Evolutionary conservation across 129 eudicot species (phyloP), one percentile per base, ranked within the genome.

Genomic region (Lonicera japonica): DNA sequence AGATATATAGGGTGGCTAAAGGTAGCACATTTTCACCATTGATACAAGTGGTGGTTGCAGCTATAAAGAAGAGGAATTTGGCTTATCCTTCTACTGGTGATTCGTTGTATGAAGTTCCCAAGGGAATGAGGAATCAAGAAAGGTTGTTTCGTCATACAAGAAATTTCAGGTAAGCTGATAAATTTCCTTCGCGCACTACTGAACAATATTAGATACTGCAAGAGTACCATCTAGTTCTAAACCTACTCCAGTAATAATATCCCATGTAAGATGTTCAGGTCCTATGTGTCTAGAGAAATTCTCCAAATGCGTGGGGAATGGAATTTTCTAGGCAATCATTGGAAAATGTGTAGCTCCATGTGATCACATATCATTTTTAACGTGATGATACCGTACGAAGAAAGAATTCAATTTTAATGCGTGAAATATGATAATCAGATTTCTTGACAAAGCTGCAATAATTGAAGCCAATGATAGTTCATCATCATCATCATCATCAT

Each of bases 31-130:
- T 83, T 7, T 70, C 82, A 1, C 82, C 90, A 2, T 14, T 86
- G 75, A 10, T 78, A 23, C 84, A 83, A 29, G 95, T 80, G 29
- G n/a, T 83, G n/a, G 75, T 87, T n/a, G 91, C 91, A 14, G 85
- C 91, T 0, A 3, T 83, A 11, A 54, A 16, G 14, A 81, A 83
- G 67, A 78, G 88, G 60, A 73, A 74, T 17, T 53, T 83, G 19
- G 69, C 75, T 18, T 50, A 46, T 43, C 86, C 89, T 56, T 56
- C 79, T 0, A 60, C 17, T 45, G 57, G 74, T 15, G 61, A 72
- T 36, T 56, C 45, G n/a, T 56, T 80, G 59, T 75, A 86, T 51
- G 87, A 86, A 71, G 78, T 74, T 58, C 70, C 80, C 1, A 36
- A 54, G 21, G 57, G 73, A 0, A 70, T 21, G 22, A 70, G 25